Evolutionary conservation across 352 stramenopile species (phyloP), one percentile per base, ranked within the genome.

Genomic region (Globisporangium lucens): DNA sequence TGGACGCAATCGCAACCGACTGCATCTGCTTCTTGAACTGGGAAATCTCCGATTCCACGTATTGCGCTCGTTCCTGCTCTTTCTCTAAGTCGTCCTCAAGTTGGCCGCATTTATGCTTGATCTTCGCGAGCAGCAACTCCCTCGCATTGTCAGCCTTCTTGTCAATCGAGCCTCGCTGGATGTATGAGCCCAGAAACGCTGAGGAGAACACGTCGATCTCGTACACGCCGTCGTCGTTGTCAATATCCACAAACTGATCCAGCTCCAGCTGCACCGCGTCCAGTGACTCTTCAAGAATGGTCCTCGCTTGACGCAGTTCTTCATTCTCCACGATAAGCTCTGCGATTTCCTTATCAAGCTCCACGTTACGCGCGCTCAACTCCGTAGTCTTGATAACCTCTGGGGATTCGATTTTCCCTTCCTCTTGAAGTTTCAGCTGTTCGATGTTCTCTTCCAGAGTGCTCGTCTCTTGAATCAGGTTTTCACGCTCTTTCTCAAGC

Each of bases 311-410:
- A 10, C 83, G 81, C 20, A 94, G 66, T 35, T 83, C 69, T 51
- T 91, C 83, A 38, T 94, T 93, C 62, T 93, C 85, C 5, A 77
- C 74, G 30, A 91, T 85, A 52, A 91, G 77, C 6, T 92, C 84
- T 0, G 63, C 77, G 10, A 94, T 87, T 61, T 94, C 85, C 24
- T 91, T 87, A 61, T 89, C 83, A 1, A 94, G 73, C 6, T 78
- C 78, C 0, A 60, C 73, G 51, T 87, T 88, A 51, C 80, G 75
- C 30, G 76, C 73, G 27, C 68, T 76, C 35, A 94, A 52, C 49
- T 91, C 81, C 38, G 75, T 74, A 3, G 83, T 85, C 43, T 84
- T 83, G 41, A 75, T 51, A 20, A 90, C 80, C 65, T 94, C 87
- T 20, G 77, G 72, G 6, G 87, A 94, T 43, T 89, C 81, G 17